Percentiles rank a stretch among this genome's conserved stretches.
Evolutionary conservation across 2,329 filamentous ascomycete species (phyloP).

Genomic region (Ophiognomonia clavigignenti-juglandacearum): DNA sequence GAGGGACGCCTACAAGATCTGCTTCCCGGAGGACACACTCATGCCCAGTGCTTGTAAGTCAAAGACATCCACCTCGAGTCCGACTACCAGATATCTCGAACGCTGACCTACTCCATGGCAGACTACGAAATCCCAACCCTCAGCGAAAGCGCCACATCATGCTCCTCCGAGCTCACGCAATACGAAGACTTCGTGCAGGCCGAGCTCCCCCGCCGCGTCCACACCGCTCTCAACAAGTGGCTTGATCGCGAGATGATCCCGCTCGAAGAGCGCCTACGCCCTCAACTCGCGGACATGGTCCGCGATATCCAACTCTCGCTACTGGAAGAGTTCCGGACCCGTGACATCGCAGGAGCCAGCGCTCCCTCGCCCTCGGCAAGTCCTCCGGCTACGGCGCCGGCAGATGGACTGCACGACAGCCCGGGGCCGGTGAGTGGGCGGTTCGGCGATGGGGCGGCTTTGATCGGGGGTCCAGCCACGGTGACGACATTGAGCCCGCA

Average conservation of each 20-base stretch:
- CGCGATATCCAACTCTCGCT: conserved; percentile 15
- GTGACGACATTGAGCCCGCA: not conserved
- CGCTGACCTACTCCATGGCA: not conserved
- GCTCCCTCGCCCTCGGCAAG: not conserved
- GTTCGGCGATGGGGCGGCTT: not conserved
- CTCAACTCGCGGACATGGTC: conserved; percentile 16
- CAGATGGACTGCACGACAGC: not conserved
- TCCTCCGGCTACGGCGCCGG: not conserved
- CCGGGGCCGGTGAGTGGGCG: not conserved
- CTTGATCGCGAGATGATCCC: conserved; percentile 13
- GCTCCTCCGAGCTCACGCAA: conserved; percentile 3
- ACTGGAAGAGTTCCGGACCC: conserved; percentile 12
- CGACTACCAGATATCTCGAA: too few relatives aligned
- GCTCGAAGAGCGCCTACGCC: conserved; percentile 14
- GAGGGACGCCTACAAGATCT: conserved; percentile 14
- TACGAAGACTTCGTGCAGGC: conserved; percentile 15
- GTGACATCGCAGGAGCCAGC: not conserved
- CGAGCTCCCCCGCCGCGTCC: conserved; percentile 14
- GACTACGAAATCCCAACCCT: conserved; percentile 9
- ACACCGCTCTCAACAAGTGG: conserved; percentile 13
- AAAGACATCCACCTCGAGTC: too few relatives aligned
- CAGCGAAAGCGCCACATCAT: not conserved
- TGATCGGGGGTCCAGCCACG: not conserved
- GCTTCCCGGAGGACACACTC: conserved; percentile 14
- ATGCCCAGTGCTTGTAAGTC: conserved; percentile 14